Evolutionary conservation across 176 grass and related monocot genomes (phyloP), one percentile per base, ranked within the genome.

Genomic region (Elymus sibiricus): DNA sequence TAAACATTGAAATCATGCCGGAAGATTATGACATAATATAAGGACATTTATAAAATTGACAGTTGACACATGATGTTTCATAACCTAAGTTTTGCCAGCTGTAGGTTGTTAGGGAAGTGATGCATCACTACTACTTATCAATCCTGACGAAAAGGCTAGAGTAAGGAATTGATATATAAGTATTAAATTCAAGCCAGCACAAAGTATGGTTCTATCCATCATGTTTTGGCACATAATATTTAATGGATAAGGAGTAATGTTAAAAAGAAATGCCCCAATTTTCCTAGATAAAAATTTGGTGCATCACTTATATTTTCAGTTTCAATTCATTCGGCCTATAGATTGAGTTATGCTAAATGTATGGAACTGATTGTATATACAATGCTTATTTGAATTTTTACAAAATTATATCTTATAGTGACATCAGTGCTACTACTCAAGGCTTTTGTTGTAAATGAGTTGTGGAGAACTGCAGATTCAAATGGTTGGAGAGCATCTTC

Each of bases 361-460:
- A 39, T 39, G 38, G 38, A 69, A 31, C 9, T 79, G 78, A 67
- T 84, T 39, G 29, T 60, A 46, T 35, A 38, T 81, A 71, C 49
- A 70, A 31, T 22, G 16, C 16, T 82, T 82, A 42, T 24, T 86
- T 83, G 25, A 34, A 13, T 66, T 53, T 59, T 82, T 4, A 59
- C 22, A 19, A 86, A 43, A 65, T 56, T 44, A 74, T 65, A 58
- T 86, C 42, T 78, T 55, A 13, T 73, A 84, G 74, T 87, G 46
- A 90, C 80, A 67, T 84, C 22, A 29, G 7, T 87, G 84, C 67
- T 84, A 68, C 63, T 67, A 47, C 32, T 84, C 75, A 87, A 98
- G 95, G 79, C 89, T 92, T 87, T 95, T 89, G 84, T 84, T 91
- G 71, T 89, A 85, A 84, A 90, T 88, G 89, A 95, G 73, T 74